These are phyloP conservation scores for Apiospora aurea DNA, from an alignment of 2,329 filamentous ascomycete species.

Conservation along the genomic window DNA sequence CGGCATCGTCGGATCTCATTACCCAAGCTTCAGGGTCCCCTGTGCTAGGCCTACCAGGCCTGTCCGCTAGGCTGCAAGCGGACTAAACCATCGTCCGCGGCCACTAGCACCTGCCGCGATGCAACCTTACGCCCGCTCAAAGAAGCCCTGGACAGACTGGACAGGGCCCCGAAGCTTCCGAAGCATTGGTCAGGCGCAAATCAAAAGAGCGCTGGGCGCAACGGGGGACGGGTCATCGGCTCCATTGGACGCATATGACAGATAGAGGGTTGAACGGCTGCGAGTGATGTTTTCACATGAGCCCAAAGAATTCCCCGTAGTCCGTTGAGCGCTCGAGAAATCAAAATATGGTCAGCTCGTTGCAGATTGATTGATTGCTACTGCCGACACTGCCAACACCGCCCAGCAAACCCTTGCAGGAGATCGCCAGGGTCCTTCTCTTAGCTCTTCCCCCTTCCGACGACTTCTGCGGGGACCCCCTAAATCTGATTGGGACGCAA, in stretches of 20 bases:
- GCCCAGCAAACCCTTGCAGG: not conserved
- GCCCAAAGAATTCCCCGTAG: not conserved
- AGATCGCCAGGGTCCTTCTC: conserved; percentile 8
- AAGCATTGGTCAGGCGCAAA: not conserved
- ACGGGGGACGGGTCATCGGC: not conserved
- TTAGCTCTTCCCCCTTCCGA: not conserved
- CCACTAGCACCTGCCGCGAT: conserved; percentile 14
- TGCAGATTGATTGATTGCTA: not conserved
- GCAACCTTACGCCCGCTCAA: not conserved
- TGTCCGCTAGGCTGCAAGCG: not conserved
- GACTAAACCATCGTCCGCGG: not conserved
- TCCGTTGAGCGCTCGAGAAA: not conserved
- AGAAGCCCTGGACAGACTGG: not conserved
- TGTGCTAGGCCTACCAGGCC: not conserved
- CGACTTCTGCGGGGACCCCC: not conserved
- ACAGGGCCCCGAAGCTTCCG: conserved; percentile 14
- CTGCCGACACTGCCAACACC: too few relatives aligned
- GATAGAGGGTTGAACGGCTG: not conserved
- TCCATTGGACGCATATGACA: not conserved
- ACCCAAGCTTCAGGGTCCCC: conserved; percentile 18
- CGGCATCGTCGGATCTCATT: conserved; percentile 21
- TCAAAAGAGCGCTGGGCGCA: not conserved
- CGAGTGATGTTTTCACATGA: not conserved
- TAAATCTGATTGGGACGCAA: conserved; percentile 7
- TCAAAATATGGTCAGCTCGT: not conserved